A percentile compares a stretch with the other conserved stretches of the same genome.
Conservation (phyloP, 305 asterid species). For the Salvia sclarea region DNA sequence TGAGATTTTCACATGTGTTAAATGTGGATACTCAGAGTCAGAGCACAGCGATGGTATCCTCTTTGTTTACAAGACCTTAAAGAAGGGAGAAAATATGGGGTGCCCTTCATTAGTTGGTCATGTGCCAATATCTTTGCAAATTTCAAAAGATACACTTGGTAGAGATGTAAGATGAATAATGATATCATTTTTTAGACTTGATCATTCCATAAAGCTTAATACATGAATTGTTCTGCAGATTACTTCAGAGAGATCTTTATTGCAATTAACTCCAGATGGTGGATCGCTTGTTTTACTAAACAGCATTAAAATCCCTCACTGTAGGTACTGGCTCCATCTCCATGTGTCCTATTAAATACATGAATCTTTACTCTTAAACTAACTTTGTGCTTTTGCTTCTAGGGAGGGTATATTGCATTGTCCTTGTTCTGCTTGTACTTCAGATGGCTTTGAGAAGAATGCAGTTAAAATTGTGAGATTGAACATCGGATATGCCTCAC, state of each 20-base stretch:
- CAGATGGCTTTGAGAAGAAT: constrained; percentile 53
- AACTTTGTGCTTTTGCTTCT: constrained; percentile 36
- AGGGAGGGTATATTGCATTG: constrained; percentile 74
- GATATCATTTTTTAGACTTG: constrained; percentile 25
- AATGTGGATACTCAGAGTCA: constrained; percentile 56
- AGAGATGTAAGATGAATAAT: constrained; percentile 64
- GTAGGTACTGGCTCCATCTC: constrained; percentile 60
- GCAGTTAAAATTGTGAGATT: constrained; percentile 75
- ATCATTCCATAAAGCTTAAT: constrained; percentile 26
- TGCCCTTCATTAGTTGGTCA: constrained; percentile 78
- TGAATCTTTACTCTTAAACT: constrained; percentile 25
- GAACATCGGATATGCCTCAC: constrained; percentile 64
- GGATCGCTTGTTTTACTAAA: constrained; percentile 66
- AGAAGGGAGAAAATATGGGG: constrained; percentile 56
- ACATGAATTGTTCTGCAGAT: constrained; percentile 47
- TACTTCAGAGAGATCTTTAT: constrained; percentile 49
- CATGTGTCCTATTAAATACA: constrained; percentile 16
- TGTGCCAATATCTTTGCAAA: constrained; percentile 49
- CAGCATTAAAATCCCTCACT: constrained; percentile 65
- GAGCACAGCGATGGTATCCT: constrained; percentile 54
- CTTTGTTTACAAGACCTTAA: constrained; percentile 61
- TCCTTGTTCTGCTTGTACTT: constrained; percentile 63
- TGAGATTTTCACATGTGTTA: constrained; percentile 59
- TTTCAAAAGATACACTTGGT: constrained; percentile 45
- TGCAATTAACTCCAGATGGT: constrained; percentile 82